phyloP scores from a whole-genome alignment of 176 grass and related monocot species.

The Oropetium thomaeum region DNA sequence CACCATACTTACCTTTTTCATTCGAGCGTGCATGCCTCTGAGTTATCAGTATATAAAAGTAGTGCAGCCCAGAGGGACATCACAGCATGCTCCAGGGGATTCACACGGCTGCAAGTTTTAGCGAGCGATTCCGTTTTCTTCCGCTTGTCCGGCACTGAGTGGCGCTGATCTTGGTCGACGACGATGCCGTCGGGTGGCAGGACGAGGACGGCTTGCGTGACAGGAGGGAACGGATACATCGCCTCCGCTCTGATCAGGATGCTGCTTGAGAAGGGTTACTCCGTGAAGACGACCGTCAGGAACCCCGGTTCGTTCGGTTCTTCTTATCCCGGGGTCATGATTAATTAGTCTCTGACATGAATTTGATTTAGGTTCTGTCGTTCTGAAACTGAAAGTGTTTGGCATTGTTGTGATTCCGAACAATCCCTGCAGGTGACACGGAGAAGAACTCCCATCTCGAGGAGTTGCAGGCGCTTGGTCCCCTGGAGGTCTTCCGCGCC shows the following conservation, averaged over 20 bases:
- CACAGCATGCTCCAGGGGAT: too few species aligned
- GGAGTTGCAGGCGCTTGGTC: not conserved
- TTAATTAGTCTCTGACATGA: too few species aligned
- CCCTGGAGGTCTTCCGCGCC: not conserved
- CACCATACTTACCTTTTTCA: not conserved
- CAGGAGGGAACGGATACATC: constrained; percentile 63
- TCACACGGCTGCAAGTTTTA: not conserved
- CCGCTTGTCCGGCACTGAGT: not conserved
- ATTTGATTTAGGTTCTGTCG: not conserved
- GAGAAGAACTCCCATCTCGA: constrained; percentile 19
- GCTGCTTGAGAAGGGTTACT: constrained; percentile 62
- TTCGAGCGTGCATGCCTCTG: not conserved
- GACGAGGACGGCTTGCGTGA: constrained; percentile 62
- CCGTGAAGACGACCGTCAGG: constrained; percentile 57
- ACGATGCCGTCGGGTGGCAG: not conserved
- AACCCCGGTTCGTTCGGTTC: constrained; percentile 43
- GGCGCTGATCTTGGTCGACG: not conserved
- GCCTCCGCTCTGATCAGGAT: constrained; percentile 54
- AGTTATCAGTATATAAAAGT: not conserved
- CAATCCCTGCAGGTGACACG: constrained; percentile 39
- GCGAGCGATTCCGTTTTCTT: not conserved
- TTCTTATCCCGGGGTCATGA: too few species aligned
- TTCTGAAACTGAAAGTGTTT: not conserved
- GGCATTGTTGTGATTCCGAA: not conserved
- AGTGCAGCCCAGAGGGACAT: not conserved